Base-by-base conservation (phyloP, 768 basidiomycete species). In the Leccinum uliginosum region DNA sequence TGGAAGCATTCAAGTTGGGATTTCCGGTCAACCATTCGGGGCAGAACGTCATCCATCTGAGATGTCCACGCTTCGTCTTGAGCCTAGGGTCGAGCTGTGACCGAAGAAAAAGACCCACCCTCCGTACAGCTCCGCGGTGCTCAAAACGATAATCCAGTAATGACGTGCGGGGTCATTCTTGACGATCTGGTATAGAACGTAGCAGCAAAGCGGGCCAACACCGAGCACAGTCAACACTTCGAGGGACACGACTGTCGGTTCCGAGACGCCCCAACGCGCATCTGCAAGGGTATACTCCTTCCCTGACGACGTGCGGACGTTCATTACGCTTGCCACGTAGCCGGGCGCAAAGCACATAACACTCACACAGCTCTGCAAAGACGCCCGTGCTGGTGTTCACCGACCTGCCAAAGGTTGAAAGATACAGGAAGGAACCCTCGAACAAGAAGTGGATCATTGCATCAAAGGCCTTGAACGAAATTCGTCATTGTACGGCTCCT, bases 21-120 rank as follows among this genome's bases (percentile, higher is more conserved):
- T 82, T 87, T 19, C 87, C 89, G 1, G 80, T 84, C 49, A 93
- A 73, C 89, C 89, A 92, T 72, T 92, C 91, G 1, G 91, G 91
- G 65, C 84, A 86, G 73, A 93, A 93, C 3, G 90, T 93, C 91
- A 93, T 91, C 85, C 85, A 91, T 29, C 85, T 86, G 58, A 1
- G 35, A 15, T 12, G 23, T 51, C 15, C 27, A 44, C 26, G 49
- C 35, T 17, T 53, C 43, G 50, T 48, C 19, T 35, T 4, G 23
- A 34, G 11, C 43, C 15, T 5, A 7, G 32, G 17, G 2, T 6
- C 26, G 21, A 32, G 7, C 9, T 24, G 17, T 38, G 44, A 50
- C 21, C 27, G 9, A 40, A 52, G 29, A 29, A n/a, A 67, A 9
- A 17, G 23, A n/a, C 78, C 43, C 48, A 89, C 83, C 86, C 86